These are phyloP conservation scores for Saccharomyces paradoxus DNA, from an alignment of 805 yeast genomes.

Conservation along the genomic window DNA sequence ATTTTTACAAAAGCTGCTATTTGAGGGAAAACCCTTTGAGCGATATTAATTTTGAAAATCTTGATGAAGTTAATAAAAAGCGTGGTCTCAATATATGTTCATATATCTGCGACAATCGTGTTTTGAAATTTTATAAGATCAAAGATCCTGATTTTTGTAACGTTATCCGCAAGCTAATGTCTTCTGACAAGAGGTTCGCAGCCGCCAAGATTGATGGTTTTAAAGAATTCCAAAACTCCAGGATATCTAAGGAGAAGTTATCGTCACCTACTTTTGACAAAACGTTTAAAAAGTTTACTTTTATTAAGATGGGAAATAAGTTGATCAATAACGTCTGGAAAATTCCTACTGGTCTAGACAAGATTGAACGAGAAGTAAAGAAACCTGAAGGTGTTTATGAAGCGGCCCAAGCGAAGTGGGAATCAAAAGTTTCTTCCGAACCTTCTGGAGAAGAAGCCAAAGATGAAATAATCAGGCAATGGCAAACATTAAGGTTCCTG, in stretches of 20 bases:
- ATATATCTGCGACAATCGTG: constrained; percentile 11
- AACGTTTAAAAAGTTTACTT: constrained; percentile 25
- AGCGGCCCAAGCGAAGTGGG: constrained; percentile 10
- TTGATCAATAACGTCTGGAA: constrained; percentile 32
- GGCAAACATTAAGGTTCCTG: constrained; percentile 39
- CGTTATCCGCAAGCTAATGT: constrained; percentile 7
- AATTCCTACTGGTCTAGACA: constrained; percentile 33
- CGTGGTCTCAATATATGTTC: constrained; percentile 8
- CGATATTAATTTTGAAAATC: constrained; percentile 4
- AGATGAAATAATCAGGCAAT: constrained; percentile 23
- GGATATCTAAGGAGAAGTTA: constrained; percentile 1
- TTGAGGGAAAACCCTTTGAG: constrained; percentile 19
- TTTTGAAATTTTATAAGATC: constrained; percentile 16
- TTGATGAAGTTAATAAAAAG: constrained; percentile 12
- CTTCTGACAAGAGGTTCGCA: constrained; percentile 12
- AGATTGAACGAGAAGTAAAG: constrained; percentile 16
- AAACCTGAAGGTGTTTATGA: constrained; percentile 21
- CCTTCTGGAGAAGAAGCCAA: constrained; percentile 5
- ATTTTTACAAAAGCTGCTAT: constrained; percentile 14
- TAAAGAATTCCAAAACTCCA: constrained; percentile 17
- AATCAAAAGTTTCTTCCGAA: constrained; percentile 4
- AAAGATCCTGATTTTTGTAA: constrained; percentile 19
- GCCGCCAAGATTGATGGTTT: constrained; percentile 19
- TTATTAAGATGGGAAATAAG: constrained; percentile 28
- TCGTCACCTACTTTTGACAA: constrained; percentile 6